Base-by-base conservation (phyloP, 2,329 filamentous ascomycete species). In the Botrytis fabae region DNA sequence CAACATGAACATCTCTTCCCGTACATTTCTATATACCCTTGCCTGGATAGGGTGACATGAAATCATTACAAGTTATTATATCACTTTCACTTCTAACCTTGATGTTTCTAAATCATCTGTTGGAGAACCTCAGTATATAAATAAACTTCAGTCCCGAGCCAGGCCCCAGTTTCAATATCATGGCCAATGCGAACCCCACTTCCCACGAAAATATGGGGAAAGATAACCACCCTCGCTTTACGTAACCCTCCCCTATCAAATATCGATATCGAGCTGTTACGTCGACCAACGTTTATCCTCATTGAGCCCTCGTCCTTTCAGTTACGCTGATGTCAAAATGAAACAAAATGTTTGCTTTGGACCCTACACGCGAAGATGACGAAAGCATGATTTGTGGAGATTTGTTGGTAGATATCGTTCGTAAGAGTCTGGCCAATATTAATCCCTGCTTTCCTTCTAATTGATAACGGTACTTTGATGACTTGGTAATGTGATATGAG, bases 141-240 rank as follows among this genome's bases (percentile, higher is more conserved):
- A 64, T 32, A 64, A 64, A 63, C 25, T 10, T 25, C 22, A 4
- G 38, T 28, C 35, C 14, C 22, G 25, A 63, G 25, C 35, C 25
- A 44, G n/a, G 2, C n/a, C n/a, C n/a, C n/a, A 40, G 40, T 42
- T 28, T n/a, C 25, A 42, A 42, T 38, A 20, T 22, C 38, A 57
- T 28, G 14, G 51, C n/a, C 51, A 57, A 57, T 16, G 32, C 32
- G 9, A 64, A 57, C 65, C 32, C 65, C 65, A 68, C 48, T 42
- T 42, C 35, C 48, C 35, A 38, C 48, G 16, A 57, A 68, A 57
- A 68, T 68, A 25, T 68, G 65, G 65, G 35, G 65, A 68, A 28
- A 68, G 65, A 68, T 68, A 68, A 68, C 65, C 48, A 42, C n/a
- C 48, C 25, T 65, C 18, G 22, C 7, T 57, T 57, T 68, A 57